phyloP scores from a whole-genome alignment of 2,329 filamentous ascomycete species.

The Remersonia thermophila region DNA sequence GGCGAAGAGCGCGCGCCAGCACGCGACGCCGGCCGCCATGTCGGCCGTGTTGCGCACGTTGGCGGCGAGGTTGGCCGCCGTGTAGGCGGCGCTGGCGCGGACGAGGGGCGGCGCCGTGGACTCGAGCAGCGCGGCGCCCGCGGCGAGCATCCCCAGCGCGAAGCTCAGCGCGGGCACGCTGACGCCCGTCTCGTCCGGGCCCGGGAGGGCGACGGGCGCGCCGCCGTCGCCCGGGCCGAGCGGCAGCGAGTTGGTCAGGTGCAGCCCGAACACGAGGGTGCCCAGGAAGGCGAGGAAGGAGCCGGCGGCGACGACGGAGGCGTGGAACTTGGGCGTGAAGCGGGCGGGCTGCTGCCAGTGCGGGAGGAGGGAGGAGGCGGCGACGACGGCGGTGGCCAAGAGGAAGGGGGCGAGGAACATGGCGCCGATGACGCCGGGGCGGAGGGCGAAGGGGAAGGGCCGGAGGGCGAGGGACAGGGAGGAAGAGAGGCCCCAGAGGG shows the following conservation, averaged over 20 bases:
- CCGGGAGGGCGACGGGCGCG: slow-evolving; percentile 20
- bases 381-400: slow-evolving; percentile 24
- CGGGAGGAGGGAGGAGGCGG: slow-evolving; percentile 21
- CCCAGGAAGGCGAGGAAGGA: slow-evolving; percentile 29
- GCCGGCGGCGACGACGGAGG: slow-evolving; percentile 25
- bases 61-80: slow-evolving; percentile 32
- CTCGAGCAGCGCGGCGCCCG: slow-evolving; percentile 29
- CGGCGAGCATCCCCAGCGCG: slow-evolving; percentile 35
- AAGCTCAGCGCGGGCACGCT: slow-evolving; percentile 32
- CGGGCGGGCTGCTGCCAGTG: slow-evolving; percentile 17
- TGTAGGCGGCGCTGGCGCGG: slow-evolving; percentile 36
- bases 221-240: slow-evolving; percentile 11
- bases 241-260: slow-evolving; percentile 26
- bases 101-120: slow-evolving; percentile 31
- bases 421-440: slow-evolving; percentile 28
- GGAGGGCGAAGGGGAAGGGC: slow-evolving; percentile 30
- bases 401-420: slow-evolving; percentile 34
- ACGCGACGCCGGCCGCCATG: slow-evolving; percentile 32
- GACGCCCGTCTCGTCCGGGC: slow-evolving; percentile 19
- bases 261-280: slow-evolving; percentile 34
- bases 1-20: slow-evolving; percentile 28
- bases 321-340: slow-evolving; percentile 24
- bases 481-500: slow-evolving; percentile 34
- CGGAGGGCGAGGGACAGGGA: slow-evolving; percentile 37
- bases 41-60: slow-evolving; percentile 35